Evolutionary conservation across 345 rosid species (phyloP).

Genomic region (Microcos paniculata): DNA sequence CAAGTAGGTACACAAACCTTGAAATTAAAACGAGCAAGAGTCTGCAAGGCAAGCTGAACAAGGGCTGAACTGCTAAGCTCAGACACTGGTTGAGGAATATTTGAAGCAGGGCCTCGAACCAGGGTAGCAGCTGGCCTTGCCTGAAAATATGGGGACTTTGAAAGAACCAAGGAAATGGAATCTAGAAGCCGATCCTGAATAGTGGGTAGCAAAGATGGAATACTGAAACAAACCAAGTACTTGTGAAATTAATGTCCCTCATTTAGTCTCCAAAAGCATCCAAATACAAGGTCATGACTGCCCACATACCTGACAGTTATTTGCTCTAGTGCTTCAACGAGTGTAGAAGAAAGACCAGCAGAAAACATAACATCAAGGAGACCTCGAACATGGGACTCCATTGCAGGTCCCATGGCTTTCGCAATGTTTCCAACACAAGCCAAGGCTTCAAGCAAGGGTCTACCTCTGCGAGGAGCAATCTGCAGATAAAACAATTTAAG

Average conservation of each 20-base stretch:
- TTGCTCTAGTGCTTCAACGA: slow-evolving; percentile 88
- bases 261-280: not conserved
- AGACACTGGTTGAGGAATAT: slow-evolving; percentile 54
- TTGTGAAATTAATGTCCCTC: not conserved
- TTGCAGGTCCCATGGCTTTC: slow-evolving; percentile 83
- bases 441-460: slow-evolving; percentile 94
- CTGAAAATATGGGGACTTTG: slow-evolving; percentile 70
- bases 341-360: slow-evolving; percentile 80
- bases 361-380: slow-evolving; percentile 88
- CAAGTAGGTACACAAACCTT: slow-evolving; percentile 47
- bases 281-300: slow-evolving; percentile 14
- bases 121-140: slow-evolving; percentile 54
- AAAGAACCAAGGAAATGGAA: slow-evolving; percentile 80
- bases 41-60: slow-evolving; percentile 96
- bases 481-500: slow-evolving; percentile 33
- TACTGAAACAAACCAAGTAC: slow-evolving; percentile 46
- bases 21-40: slow-evolving; percentile 91
- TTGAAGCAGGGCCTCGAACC: slow-evolving; percentile 56
- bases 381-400: slow-evolving; percentile 82
- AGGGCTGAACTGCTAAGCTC: slow-evolving; percentile 69
- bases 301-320: slow-evolving; percentile 65
- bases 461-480: slow-evolving; percentile 99
- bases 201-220: slow-evolving; percentile 80
- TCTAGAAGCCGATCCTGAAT: slow-evolving; percentile 86
- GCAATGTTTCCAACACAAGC: slow-evolving; percentile 98